Conservation (phyloP, 257 asterid species). For the Marsdenia floribunda region DNA sequence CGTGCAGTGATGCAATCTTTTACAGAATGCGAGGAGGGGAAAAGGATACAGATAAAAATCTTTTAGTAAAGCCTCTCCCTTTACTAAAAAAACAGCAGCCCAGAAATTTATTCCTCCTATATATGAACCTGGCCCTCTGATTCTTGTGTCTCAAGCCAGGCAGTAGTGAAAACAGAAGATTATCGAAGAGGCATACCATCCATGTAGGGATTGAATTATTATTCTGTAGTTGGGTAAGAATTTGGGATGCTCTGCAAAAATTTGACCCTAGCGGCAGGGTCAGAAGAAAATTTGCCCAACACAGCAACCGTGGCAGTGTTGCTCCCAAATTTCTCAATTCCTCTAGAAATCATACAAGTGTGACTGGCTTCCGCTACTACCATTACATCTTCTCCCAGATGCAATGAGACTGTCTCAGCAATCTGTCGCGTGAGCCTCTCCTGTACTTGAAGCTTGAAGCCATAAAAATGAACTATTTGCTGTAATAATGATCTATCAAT, state of each 20-base stretch:
- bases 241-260: conserved; percentile 80
- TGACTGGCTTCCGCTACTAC: conserved; percentile 90
- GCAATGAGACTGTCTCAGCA: conserved; percentile 66
- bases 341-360: conserved; percentile 94
- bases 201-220: background rate
- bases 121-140: no score
- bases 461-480: conserved; percentile 70
- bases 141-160: background rate
- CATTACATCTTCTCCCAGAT: conserved; percentile 75
- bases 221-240: conserved; percentile 25
- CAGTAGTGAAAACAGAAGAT: background rate
- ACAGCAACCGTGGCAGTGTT: conserved; percentile 85
- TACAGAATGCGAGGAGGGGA: no score
- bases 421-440: conserved; percentile 92
- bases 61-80: no score
- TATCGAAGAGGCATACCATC: no score
- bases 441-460: conserved; percentile 95
- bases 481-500: conserved; percentile 57
- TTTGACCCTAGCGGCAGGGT: conserved; percentile 52
- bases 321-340: conserved; percentile 87
- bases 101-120: no score
- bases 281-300: conserved; percentile 69
- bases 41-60: no score
- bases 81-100: no score
- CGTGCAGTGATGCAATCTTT: no score